phyloP scores from a whole-genome alignment of 2,329 filamentous ascomycete species.

The Zymoseptoria ardabiliae region DNA sequence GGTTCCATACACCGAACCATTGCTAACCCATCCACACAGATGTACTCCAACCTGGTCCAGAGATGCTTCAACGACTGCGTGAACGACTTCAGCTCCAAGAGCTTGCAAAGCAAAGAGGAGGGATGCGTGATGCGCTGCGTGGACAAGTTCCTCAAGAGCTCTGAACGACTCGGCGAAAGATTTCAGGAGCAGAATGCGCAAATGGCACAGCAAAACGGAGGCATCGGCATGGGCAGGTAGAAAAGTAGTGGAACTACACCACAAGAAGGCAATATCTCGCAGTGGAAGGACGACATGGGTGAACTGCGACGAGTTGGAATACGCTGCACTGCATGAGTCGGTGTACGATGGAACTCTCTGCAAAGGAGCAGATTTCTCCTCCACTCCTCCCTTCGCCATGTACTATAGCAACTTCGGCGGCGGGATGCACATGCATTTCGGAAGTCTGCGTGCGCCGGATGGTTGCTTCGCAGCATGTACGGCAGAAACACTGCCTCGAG shows the following conservation, averaged over 20 bases:
- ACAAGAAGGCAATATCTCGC: background rate
- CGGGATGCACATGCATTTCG: background rate
- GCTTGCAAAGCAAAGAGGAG: slow-evolving; percentile 77
- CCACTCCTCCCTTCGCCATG: background rate
- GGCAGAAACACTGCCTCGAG: background rate
- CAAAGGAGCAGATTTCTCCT: background rate
- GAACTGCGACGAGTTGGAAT: background rate
- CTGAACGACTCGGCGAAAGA: slow-evolving; percentile 81
- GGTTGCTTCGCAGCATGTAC: background rate
- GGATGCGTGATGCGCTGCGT: slow-evolving; percentile 92
- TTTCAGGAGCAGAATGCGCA: slow-evolving; percentile 71
- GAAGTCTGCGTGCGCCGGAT: background rate
- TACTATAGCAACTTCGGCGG: background rate
- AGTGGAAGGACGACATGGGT: background rate
- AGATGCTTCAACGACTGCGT: slow-evolving; percentile 96
- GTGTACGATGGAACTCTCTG: background rate
- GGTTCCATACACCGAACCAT: slow-evolving; percentile 1
- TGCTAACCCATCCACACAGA: slow-evolving; percentile 38
- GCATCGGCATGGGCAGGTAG: slow-evolving; percentile 27
- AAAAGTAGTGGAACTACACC: background rate
- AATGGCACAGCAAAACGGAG: slow-evolving; percentile 55
- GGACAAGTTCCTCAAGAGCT: slow-evolving; percentile 89
- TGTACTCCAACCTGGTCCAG: slow-evolving; percentile 69
- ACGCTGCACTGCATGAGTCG: background rate
- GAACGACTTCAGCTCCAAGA: slow-evolving; percentile 97